phyloP scores from a whole-genome alignment of 768 basidiomycete species.

The Trametes villosa region DNA sequence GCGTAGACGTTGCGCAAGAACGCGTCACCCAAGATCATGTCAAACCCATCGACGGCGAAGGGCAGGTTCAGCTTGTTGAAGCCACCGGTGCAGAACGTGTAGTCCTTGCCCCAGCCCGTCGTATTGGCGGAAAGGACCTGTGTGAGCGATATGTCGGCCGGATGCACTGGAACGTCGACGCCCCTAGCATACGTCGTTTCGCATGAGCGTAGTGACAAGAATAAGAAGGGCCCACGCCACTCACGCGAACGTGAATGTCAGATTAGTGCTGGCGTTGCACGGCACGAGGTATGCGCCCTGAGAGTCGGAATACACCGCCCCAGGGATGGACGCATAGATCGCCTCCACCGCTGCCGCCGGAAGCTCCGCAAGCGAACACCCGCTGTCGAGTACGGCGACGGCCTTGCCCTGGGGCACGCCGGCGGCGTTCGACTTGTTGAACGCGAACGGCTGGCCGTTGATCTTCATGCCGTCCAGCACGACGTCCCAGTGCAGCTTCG shows the following conservation, averaged over 20 bases:
- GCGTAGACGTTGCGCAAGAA: slow-evolving; percentile 41
- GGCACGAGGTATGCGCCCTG: slow-evolving; percentile 33
- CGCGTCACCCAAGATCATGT: slow-evolving; percentile 38
- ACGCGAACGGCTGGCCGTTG: slow-evolving; percentile 53
- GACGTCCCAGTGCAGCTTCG: slow-evolving; percentile 32
- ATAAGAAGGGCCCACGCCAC: not conserved
- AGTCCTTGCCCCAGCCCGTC: slow-evolving; percentile 18
- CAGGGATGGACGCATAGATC: slow-evolving; percentile 36
- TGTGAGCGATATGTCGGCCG: slow-evolving; percentile 33
- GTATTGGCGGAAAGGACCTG: not conserved
- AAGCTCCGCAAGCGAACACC: slow-evolving; percentile 31
- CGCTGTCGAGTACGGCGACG: slow-evolving; percentile 35
- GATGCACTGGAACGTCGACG: slow-evolving; percentile 35
- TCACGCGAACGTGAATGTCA: slow-evolving; percentile 36
- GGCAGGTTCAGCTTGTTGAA: slow-evolving; percentile 3
- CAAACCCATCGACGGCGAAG: slow-evolving; percentile 21
- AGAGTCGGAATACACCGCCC: slow-evolving; percentile 27
- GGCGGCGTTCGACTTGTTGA: slow-evolving; percentile 38
- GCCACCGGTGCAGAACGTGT: slow-evolving; percentile 9
- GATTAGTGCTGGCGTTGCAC: slow-evolving; percentile 29
- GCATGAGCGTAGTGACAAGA: not conserved
- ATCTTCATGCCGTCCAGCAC: slow-evolving; percentile 46
- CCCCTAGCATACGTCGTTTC: slow-evolving; percentile 39
- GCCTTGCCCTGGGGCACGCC: slow-evolving; percentile 26
- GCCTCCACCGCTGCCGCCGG: slow-evolving; percentile 28